Evolutionary conservation across 192 early-diverging fungal species (phyloP), one percentile per base, ranked within the genome.

Genomic region (Coemansia sp.): DNA sequence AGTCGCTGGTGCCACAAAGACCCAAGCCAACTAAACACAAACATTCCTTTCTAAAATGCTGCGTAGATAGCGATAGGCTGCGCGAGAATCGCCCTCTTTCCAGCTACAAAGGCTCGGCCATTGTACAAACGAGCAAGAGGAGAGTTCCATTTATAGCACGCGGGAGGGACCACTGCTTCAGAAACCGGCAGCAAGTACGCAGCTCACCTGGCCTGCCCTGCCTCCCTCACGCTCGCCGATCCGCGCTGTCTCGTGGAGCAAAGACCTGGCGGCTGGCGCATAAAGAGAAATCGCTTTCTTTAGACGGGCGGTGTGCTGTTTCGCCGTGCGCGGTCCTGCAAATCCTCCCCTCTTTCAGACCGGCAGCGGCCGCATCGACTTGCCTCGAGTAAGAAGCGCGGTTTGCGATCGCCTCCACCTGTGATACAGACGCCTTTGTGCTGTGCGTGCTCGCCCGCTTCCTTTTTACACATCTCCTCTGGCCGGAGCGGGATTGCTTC

Each of bases 61-160:
- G n/a, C 43, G 26, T 17, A 1, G 26, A 10, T 46, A 35, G 34
- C 34, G 34, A n/a, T n/a, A n/a, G n/a, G n/a, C n/a, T n/a, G n/a
- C n/a, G n/a, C n/a, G n/a, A n/a, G n/a, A n/a, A n/a, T n/a, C 34
- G 34, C 34, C 10, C 41, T 29, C 43, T 46, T 46, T 46, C 43
- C 29, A 46, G 43, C 43, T 46, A 29, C 43, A 46, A 46, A 46
- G 43, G 43, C 26, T 26, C 43, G n/a, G 43, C n/a, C 43, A 46
- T 46, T 46, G 14, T 29, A 46, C 43, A 46, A 46, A 46, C 43
- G 25, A 23, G 43, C 26, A 46, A 46, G 26, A n/a, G 25, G 25
- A 46, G 14, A 23, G 43, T 46, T 46, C 43, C 43, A 46, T 46
- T 46, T 46, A 29, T 46, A 46, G 43, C 43, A 15, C n/a, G n/a